Evolutionary conservation across 768 basidiomycete species (phyloP), one percentile per base, ranked within the genome.

Genomic region (Termitomyces titanicus): DNA sequence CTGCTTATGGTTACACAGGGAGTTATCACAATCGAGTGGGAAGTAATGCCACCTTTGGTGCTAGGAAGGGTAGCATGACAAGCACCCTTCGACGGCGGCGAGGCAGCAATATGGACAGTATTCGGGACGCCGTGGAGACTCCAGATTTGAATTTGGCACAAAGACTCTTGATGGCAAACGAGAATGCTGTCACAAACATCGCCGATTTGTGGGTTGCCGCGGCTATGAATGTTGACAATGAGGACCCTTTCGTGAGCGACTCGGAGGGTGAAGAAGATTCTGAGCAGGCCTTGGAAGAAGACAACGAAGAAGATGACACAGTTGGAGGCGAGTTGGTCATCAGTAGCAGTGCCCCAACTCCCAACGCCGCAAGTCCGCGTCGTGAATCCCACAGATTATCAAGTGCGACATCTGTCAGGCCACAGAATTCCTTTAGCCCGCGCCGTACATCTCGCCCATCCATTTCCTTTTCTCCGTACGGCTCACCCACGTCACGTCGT

Each of bases 131-230:
- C 13, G 49, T 60, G 25, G 59, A 74, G 51, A 65, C 63, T 0
- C 62, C 75, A 33, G 88, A 88, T 60, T 78, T 93, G 48, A 93
- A 91, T 63, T 93, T 98, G 61, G 88, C 95, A 0, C 92, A 96
- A 67, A 80, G 92, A 56, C 66, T 96, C 22, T 72, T 96, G 42
- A 85, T 95, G 75, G 96, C 96, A 18, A 97, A 97, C 70, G 94
- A 97, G 71, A 90, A 93, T 62, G 89, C 92, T 12, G 94, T 94
- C 5, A 95, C 92, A 54, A 93, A 88, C 61, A 91, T 99, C 64
- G 92, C 94, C 22, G 96, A 98, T 71, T 75, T 99, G 20, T 99
- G 97, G 97, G 92, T 98, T 49, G 93, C 94, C 5, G 90, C 95
- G 18, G 97, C 96, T 6, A 92, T 96, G 74, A 97, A 96, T 56